Evolutionary conservation across 192 early-diverging fungal genomes (phyloP).

Genomic region (Podila horticola): DNA sequence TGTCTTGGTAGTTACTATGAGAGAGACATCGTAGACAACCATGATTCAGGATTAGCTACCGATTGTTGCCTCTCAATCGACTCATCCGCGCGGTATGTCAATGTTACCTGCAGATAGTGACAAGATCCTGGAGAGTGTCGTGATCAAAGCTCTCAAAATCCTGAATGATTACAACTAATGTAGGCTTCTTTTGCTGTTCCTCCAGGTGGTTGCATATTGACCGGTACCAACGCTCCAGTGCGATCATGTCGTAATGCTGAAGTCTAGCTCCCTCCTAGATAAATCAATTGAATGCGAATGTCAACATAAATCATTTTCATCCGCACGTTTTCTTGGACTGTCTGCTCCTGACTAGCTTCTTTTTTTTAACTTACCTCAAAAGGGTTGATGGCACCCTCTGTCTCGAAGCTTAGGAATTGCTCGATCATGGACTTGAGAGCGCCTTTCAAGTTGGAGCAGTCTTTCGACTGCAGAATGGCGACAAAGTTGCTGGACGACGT

Average conservation of each 20-base stretch:
- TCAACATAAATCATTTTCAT: background rate
- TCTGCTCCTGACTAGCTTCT: background rate
- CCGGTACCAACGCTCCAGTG: conserved; percentile 75
- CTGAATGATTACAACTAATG: conserved; percentile 80
- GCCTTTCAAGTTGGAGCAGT: conserved; percentile 70
- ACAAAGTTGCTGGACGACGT: conserved; percentile 55
- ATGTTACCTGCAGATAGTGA: conserved; percentile 65
- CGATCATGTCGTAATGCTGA: conserved; percentile 71
- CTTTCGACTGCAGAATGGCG: conserved; percentile 73
- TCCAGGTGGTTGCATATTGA: conserved; percentile 18
- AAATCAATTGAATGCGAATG: background rate
- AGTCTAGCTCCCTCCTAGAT: conserved; percentile 41
- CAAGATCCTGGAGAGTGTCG: conserved; percentile 76
- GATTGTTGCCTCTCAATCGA: conserved; percentile 38
- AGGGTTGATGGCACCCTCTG: conserved; percentile 27
- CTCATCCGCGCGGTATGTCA: no score
- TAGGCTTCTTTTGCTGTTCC: conserved; percentile 18
- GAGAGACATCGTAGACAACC: conserved; percentile 35
- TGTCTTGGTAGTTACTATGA: conserved; percentile 69
- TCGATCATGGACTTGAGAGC: conserved; percentile 76
- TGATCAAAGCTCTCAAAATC: conserved; percentile 90
- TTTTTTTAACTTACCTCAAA: conserved; percentile 49
- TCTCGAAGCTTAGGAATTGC: conserved; percentile 63
- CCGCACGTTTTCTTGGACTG: background rate
- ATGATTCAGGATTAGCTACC: conserved; percentile 3